Percentiles rank a stretch among this genome's conserved stretches.
Evolutionary conservation across 108 stramenopile genomes (phyloP).

Genomic region (Skeletonema potamos): DNA sequence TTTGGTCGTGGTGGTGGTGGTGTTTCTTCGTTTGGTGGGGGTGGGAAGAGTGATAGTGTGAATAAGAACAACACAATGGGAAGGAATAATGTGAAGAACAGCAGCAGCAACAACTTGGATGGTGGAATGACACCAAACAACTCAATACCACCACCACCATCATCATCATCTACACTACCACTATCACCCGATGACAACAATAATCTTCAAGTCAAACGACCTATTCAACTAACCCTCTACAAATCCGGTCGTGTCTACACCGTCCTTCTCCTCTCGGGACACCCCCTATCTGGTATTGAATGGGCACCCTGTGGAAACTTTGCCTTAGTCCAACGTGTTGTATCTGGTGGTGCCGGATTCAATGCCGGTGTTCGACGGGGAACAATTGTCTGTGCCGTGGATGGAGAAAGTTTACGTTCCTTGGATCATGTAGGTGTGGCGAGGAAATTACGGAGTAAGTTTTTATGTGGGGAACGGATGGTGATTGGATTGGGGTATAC

Average conservation of each 20-base stretch:
- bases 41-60: not conserved
- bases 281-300: conserved; percentile 61
- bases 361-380: conserved; percentile 59
- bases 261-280: conserved; percentile 48
- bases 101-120: too few relatives aligned
- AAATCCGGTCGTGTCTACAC: conserved; percentile 50
- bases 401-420: conserved; percentile 15
- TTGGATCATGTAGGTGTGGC: conserved; percentile 58
- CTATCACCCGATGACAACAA: not conserved
- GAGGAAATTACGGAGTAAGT: conserved; percentile 19
- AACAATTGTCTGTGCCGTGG: conserved; percentile 55
- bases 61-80: too few relatives aligned
- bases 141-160: not conserved
- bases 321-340: conserved; percentile 59
- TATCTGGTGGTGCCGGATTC: conserved; percentile 20
- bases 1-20: too few relatives aligned
- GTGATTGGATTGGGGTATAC: conserved; percentile 55
- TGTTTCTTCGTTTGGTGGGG: not conserved
- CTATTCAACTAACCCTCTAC: conserved; percentile 53
- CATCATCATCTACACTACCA: not conserved
- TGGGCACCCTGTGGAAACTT: conserved; percentile 87
- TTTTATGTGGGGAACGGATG: conserved; percentile 33
- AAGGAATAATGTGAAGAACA: too few relatives aligned
- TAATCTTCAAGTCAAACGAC: conserved; percentile 24
- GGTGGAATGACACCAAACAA: too few relatives aligned